Base-by-base conservation (phyloP, 140 eudicot genomes). In the Ambrosia hybrid region DNA sequence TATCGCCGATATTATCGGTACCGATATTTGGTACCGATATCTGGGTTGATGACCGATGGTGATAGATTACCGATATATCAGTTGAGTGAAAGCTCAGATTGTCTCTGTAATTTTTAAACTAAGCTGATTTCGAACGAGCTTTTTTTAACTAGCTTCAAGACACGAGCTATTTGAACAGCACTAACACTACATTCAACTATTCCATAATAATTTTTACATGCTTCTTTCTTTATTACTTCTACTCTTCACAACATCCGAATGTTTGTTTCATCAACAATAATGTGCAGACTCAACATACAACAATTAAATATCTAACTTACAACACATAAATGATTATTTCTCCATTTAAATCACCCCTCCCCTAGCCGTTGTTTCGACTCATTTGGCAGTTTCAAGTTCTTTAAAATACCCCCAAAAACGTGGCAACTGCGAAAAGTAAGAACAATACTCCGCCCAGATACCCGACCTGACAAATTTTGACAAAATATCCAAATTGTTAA, bases 401-500 rank as follows among this genome's bases (percentile, higher is more conserved):
- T 65, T 88, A 90, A 80, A 94, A 90, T 57, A 88, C 87, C 64
- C 97, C 97, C 26, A 90, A 90, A 81, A 88, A 90, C 57, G 99
- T 90, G 43, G 97, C 99, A 41, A 79, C 84, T 1, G 96, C 97
- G 82, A 94, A 94, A 46, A 86, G 76, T 56, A 94, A 61, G 71
- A 94, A 94, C 65, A 94, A 63, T 21, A 69, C 86, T 80, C 99
- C 99, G 5, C 97, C 99, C 69, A 88, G 30, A 85, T 90, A 94
- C 74, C 99, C 26, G 70, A 94, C 97, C 97, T 88, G 84, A 60
- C 10, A 65, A 3, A 78, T 51, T 66, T 46, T 57, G 34, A 68
- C 30, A 74, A 34, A 57, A 64, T 49, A 45, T 33, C 36, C 39
- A 21, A 62, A 62, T n/a, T 73, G 7, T 70, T 57, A 7, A 10